Evolutionary conservation across 345 rosid genomes (phyloP).

Genomic region (Raphanus sativus): DNA sequence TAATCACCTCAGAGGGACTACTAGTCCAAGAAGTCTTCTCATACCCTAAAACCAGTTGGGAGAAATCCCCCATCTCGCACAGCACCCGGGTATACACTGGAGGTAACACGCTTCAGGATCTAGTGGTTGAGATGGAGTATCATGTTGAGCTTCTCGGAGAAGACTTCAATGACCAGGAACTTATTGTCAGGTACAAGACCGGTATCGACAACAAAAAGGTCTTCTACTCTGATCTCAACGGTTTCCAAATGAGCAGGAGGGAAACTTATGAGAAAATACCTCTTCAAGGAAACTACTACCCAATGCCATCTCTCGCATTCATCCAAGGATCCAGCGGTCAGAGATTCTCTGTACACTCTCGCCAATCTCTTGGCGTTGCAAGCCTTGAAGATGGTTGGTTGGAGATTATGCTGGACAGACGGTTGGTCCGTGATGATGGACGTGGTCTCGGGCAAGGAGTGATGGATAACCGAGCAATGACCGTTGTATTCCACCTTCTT

Average conservation of each 20-base stretch:
- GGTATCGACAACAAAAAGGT: constrained; percentile 60
- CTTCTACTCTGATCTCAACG: constrained; percentile 92
- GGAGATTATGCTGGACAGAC: constrained; percentile 94
- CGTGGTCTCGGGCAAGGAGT: constrained; percentile 99
- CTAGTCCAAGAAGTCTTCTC: constrained; percentile 84
- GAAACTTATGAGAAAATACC: constrained; percentile 96
- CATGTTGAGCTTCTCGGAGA: constrained; percentile 82
- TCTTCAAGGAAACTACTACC: constrained; percentile 95
- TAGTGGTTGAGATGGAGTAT: constrained; percentile 80
- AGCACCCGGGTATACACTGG: constrained; percentile 74
- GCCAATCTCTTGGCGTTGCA: constrained; percentile 84
- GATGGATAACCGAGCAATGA: constrained; percentile 80
- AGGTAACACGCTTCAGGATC: constrained; percentile 56
- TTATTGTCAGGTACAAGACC: constrained; percentile 83
- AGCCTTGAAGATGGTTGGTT: constrained; percentile 84
- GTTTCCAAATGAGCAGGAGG: constrained; percentile 97
- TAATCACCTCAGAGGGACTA: constrained; percentile 70
- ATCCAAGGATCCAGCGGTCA: constrained; percentile 80
- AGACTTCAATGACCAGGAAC: constrained; percentile 72
- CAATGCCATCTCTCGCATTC: constrained; percentile 95
- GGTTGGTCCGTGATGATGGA: constrained; percentile 79
- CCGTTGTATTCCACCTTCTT: constrained; percentile 71
- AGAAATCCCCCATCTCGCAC: constrained; percentile 67
- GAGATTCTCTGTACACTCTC: constrained; percentile 88
- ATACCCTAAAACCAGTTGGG: constrained; percentile 75